Evolutionary conservation across 2,329 filamentous ascomycete genomes (phyloP), one percentile per base, ranked within the genome.

Genomic region (Exophiala calicioides): DNA sequence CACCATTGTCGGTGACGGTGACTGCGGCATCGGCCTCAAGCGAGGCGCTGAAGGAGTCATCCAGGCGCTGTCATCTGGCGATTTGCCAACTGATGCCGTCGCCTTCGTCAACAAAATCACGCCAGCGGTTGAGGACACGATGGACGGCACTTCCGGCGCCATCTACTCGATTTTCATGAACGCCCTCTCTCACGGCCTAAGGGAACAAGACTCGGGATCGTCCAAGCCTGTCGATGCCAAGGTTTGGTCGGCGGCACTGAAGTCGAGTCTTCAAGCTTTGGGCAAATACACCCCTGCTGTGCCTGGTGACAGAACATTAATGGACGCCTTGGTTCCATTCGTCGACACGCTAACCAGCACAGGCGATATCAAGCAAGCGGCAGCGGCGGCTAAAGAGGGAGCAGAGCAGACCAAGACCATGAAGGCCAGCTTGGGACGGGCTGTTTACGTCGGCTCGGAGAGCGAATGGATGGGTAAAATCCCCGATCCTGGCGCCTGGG

Each of bases 301-400:
- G 42, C 85, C 86, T 0, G 93, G 93, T 20, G 93, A 98, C 65
- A 79, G 93, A 39, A 98, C 93, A 0, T 72, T 97, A 26, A 80
- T 97, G 24, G 93, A 98, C 68, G 90, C 91, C 1, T 74, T 98
- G 38, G 80, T 87, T 53, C 93, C 93, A 1, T 98, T 97, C 64
- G 84, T 94, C 40, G 79, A 88, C 32, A 80, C 77, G 3, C 76
- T 97, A 2, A 75, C 70, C 5, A 68, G 78, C 60, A 83, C 82
- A 0, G 80, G 80, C 10, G 80, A 87, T 62, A 65, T 93, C 15
- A 77, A 80, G 56, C 75, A 82, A 63, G 90, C 93, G 5, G 89
- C 88, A 0, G 74, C 81, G 59, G 89, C 88, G 2, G 85, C 90
- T 0, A 79, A 80, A 54, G 75, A 82, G 35, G 93, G 86, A 0